Base-by-base conservation (phyloP, 345 rosid genomes). In the Melastoma malabathricum region DNA sequence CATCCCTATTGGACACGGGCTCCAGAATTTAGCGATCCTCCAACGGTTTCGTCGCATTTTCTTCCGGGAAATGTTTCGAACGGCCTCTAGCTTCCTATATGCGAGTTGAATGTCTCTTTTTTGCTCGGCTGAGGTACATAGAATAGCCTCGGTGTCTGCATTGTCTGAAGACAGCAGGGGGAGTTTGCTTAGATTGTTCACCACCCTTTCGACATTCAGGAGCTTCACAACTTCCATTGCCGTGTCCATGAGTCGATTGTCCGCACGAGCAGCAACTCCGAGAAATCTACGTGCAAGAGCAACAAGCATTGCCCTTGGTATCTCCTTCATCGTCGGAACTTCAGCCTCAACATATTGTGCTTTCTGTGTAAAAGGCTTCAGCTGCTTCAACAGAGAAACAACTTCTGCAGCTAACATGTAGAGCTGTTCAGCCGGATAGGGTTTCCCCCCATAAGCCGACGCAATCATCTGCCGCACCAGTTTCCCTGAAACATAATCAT, bases 1-100 rank as follows among this genome's bases (percentile, higher is more conserved):
- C 79, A 68, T 82, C 41, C 98, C 93, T 47, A 84, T 79, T 2
- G 96, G 93, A 63, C 96, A 90, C 9, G 92, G 75, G 56, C 70
- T 86, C 95, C 96, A 87, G 0, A 82, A 71, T 59, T 80, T 72
- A 14, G 70, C 80, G 52, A 75, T 71, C 23, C 51, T 65, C 96
- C 94, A 86, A 63, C 71, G 50, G 20, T 54, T 60, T 13, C 12
- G 60, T 48, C 22, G 55, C 55, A 51, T 74, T 53, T 67, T 55
- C 63, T 70, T 70, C 51, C 55, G 57, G 50, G 51, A 55, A 15
- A 12, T 48, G 49, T 18, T 58, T 70, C 79, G 76, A 34, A 82
- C 38, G 12, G 50, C 48, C 64, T 82, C 78, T 0, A 92, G 77
- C 70, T 77, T 79, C 71, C 72, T 65, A 51, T 76, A 63, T n/a